Base-by-base conservation (phyloP, 2,329 filamentous ascomycete species). In the Diaporthe destruens region DNA sequence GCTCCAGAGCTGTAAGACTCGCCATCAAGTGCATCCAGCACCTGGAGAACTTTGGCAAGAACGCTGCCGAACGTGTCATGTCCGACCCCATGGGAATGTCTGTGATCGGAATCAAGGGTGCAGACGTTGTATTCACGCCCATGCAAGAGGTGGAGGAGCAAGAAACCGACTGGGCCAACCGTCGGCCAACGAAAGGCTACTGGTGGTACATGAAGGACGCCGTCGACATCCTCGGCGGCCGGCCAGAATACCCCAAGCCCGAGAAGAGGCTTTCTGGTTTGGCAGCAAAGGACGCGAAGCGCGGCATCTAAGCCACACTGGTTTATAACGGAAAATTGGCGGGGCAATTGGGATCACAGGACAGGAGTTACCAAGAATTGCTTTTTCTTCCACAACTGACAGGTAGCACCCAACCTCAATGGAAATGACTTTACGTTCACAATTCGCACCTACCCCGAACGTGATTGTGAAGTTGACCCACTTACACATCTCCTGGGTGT, bases 11-110 rank as follows among this genome's bases (percentile, higher is more conserved):
- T 2, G 93, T 98, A 32, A 90, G 96, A 66, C 91, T 99, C 79
- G 94, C 95, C 12, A 96, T 98, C 83, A 96, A 95, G 84, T 97
- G 94, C 81, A 93, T 98, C 80, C 91, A 98, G 85, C 95, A 98
- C 80, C 86, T 99, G 5, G 96, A 99, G 84, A 82, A 84, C 29
- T 98, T 91, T 78, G 91, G 91, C 8, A 90, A 90, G 66, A 90
- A 90, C 77, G 86, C 88, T 47, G 88, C 89, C 74, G 86, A 88
- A 51, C 90, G 91, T 74, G 93, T 98, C 75, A 90, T 91, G 74
- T 87, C 89, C 36, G 93, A 98, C 79, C 89, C 92, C 6, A 85
- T 92, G 81, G 95, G 92, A 69, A 88, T 92, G 3, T 87, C 91
- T 0, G 94, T 99, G 51, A 98, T 99, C 79, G 96, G 96, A 34